phyloP scores from a whole-genome alignment of 495 filamentous ascomycete species.

The Neurospora hispaniola region DNA sequence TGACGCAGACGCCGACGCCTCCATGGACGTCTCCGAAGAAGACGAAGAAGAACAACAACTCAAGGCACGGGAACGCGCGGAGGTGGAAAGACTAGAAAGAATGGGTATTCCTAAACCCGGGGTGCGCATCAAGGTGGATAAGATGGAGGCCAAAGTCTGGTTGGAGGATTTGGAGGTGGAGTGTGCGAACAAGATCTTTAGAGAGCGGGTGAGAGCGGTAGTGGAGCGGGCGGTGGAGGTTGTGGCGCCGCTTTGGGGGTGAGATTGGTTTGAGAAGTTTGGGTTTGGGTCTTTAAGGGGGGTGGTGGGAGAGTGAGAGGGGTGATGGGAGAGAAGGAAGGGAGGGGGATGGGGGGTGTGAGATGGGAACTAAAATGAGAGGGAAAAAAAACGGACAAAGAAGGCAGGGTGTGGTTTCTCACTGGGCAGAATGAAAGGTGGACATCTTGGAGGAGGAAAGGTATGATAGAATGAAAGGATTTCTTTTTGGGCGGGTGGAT shows the following conservation, averaged over 20 bases:
- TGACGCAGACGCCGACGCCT: slow-evolving; percentile 25
- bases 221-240: slow-evolving; percentile 90
- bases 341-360: too few relatives aligned
- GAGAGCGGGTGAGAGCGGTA: slow-evolving; percentile 73
- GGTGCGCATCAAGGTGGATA: slow-evolving; percentile 77
- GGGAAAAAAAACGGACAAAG: too few relatives aligned
- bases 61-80: slow-evolving; percentile 34
- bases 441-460: background rate
- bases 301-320: too few relatives aligned
- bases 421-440: background rate
- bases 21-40: slow-evolving; percentile 29
- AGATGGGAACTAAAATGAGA: too few relatives aligned
- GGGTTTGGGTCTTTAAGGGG: too few relatives aligned
- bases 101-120: slow-evolving; percentile 84
- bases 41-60: slow-evolving; percentile 29
- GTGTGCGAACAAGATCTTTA: slow-evolving; percentile 59
- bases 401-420: too few relatives aligned
- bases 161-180: slow-evolving; percentile 86
- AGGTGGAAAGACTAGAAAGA: slow-evolving; percentile 55
- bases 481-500: too few relatives aligned
- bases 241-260: slow-evolving; percentile 60
- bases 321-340: too few relatives aligned
- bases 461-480: background rate
- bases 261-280: background rate
- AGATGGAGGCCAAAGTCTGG: slow-evolving; percentile 80